Percentiles rank a stretch among this genome's conserved stretches.
These are phyloP conservation scores for Pseudocercospora fuligena DNA, from an alignment of 2,329 filamentous ascomycete species.

Conservation along the genomic window DNA sequence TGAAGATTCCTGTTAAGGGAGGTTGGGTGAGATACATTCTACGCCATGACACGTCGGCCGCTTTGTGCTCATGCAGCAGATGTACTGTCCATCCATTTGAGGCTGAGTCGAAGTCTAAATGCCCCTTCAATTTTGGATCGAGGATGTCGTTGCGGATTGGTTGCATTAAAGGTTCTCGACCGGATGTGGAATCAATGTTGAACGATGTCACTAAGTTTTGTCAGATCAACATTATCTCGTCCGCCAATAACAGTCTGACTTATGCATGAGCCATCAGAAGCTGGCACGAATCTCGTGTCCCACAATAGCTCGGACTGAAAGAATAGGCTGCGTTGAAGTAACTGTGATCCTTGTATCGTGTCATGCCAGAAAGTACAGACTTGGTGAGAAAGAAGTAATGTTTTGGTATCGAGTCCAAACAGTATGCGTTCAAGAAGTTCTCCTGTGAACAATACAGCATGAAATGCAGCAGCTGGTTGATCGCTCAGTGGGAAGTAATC, in stretches of 20 bases:
- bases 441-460: background rate
- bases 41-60: constrained; percentile 1
- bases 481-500: background rate
- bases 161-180: background rate
- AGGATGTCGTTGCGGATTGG: constrained; percentile 7
- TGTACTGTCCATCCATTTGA: background rate
- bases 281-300: background rate
- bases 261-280: background rate
- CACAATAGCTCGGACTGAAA: background rate
- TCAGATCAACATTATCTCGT: background rate
- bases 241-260: background rate
- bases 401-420: constrained; percentile 8
- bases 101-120: background rate
- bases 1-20: background rate
- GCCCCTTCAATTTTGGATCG: background rate
- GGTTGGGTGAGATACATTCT: constrained; percentile 15
- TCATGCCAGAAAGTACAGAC: constrained; percentile 7
- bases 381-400: constrained; percentile 10
- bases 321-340: constrained; percentile 11
- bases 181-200: background rate
- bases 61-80: background rate
- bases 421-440: constrained; percentile 15
- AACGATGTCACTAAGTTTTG: background rate
- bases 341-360: background rate
- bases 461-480: background rate